Percentiles rank a stretch among this genome's conserved stretches.
These are phyloP conservation scores for Linum lewisii DNA, from an alignment of 345 rosid species.

Conservation along the genomic window DNA sequence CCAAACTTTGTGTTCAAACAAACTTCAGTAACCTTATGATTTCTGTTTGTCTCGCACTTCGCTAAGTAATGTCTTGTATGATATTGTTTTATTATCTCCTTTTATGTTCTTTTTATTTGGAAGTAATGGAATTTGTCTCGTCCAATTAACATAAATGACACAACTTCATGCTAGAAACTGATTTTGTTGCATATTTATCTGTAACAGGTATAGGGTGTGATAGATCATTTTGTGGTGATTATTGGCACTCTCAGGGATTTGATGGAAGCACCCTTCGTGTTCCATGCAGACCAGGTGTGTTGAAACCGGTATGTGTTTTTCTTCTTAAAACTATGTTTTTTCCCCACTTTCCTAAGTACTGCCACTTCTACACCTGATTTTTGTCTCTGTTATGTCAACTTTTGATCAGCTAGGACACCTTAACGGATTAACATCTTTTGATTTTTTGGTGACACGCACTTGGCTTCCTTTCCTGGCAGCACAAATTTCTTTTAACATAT, in stretches of 20 bases:
- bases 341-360: not conserved
- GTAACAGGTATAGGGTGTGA: slow-evolving; percentile 80
- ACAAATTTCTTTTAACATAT: not conserved
- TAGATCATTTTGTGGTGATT: slow-evolving; percentile 78
- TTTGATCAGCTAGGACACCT: not conserved
- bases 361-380: not conserved
- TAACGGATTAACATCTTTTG: not conserved
- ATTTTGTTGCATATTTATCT: slow-evolving; percentile 11
- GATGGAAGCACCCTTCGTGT: slow-evolving; percentile 27
- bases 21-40: not conserved
- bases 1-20: not conserved
- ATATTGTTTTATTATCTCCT: not conserved
- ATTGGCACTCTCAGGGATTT: slow-evolving; percentile 59
- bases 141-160: not conserved
- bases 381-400: not conserved
- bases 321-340: slow-evolving; percentile 1
- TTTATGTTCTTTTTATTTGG: too few relatives aligned
- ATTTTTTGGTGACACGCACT: not conserved
- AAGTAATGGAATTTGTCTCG: not conserved
- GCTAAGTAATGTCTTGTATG: not conserved
- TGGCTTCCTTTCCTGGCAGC: not conserved
- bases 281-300: slow-evolving; percentile 48
- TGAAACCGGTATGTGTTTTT: slow-evolving; percentile 43
- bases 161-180: not conserved
- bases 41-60: not conserved